phyloP scores from a whole-genome alignment of 805 yeast genomes.

The Saccharomycopsis fibuligera region DNA sequence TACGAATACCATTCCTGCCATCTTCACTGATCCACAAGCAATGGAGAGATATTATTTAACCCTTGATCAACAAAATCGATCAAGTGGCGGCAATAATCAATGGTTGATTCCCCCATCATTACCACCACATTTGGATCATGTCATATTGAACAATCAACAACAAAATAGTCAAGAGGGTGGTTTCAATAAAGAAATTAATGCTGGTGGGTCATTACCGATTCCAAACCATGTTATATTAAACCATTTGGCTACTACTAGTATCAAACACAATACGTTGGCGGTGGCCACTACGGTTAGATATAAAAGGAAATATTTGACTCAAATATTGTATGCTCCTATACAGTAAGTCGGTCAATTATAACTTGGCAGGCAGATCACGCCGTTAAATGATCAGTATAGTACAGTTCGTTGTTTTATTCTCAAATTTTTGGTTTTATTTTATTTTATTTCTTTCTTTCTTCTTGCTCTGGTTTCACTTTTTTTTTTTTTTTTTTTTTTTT shows the following conservation, averaged over 20 bases:
- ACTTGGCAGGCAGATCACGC: too few species aligned
- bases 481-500: too few species aligned
- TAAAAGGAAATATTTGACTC: slow-evolving; percentile 84
- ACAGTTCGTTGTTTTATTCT: too few species aligned
- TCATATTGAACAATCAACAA: slow-evolving; percentile 56
- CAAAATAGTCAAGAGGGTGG: slow-evolving; percentile 12
- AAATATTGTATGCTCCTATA: slow-evolving; percentile 83
- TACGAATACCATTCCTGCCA: slow-evolving; percentile 70
- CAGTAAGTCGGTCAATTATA: too few species aligned
- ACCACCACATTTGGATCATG: slow-evolving; percentile 95
- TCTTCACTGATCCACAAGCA: slow-evolving; percentile 77
- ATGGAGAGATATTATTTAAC: slow-evolving; percentile 79
- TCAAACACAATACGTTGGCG: slow-evolving; percentile 87
- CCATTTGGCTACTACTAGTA: slow-evolving; percentile 92
- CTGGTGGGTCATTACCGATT: slow-evolving; percentile 38
- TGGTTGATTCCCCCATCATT: slow-evolving; percentile 88
- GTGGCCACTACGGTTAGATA: slow-evolving; percentile 90
- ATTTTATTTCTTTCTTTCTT: too few species aligned
- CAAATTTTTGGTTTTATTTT: too few species aligned
- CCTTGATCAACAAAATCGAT: slow-evolving; percentile 62
- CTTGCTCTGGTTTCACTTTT: too few species aligned
- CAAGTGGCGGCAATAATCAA: slow-evolving; percentile 42
- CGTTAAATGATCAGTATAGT: too few species aligned
- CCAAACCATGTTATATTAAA: slow-evolving; percentile 93
- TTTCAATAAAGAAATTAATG: slow-evolving; percentile 21